These are phyloP conservation scores for Hyaloscypha variabilis DNA, from an alignment of 495 filamentous ascomycete genomes.

Conservation along the genomic window DNA sequence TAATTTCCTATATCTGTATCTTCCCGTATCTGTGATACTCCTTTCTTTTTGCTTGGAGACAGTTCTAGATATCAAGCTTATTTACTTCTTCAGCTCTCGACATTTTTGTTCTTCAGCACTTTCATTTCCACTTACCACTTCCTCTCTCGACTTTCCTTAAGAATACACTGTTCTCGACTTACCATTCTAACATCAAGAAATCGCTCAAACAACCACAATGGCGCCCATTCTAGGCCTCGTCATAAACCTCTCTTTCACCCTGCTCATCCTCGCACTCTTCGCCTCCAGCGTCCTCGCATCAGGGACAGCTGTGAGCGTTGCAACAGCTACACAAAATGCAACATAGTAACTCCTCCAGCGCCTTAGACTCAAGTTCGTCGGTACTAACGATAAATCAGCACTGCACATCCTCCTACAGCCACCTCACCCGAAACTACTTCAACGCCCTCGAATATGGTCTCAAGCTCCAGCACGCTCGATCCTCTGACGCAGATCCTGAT, in stretches of 20 bases:
- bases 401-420: not conserved
- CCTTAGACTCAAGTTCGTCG: too few relatives aligned
- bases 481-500: not conserved
- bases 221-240: not conserved
- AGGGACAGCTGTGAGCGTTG: not conserved
- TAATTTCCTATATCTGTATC: too few relatives aligned
- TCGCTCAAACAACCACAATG: too few relatives aligned
- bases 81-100: too few relatives aligned
- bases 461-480: not conserved
- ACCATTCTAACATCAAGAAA: too few relatives aligned
- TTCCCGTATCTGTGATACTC: too few relatives aligned
- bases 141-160: too few relatives aligned
- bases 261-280: not conserved
- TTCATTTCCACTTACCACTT: not conserved
- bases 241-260: not conserved
- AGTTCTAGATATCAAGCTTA: too few relatives aligned
- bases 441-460: not conserved
- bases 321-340: not conserved
- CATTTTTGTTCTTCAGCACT: too few relatives aligned
- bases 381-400: too few relatives aligned
- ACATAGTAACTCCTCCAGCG: slow-evolving; percentile 13
- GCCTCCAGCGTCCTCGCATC: not conserved
- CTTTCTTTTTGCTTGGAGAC: too few relatives aligned
- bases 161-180: too few relatives aligned
- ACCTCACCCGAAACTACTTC: not conserved